Evolutionary conservation across 495 filamentous ascomycete species (phyloP).

Genomic region (Cercophora newfieldiana): DNA sequence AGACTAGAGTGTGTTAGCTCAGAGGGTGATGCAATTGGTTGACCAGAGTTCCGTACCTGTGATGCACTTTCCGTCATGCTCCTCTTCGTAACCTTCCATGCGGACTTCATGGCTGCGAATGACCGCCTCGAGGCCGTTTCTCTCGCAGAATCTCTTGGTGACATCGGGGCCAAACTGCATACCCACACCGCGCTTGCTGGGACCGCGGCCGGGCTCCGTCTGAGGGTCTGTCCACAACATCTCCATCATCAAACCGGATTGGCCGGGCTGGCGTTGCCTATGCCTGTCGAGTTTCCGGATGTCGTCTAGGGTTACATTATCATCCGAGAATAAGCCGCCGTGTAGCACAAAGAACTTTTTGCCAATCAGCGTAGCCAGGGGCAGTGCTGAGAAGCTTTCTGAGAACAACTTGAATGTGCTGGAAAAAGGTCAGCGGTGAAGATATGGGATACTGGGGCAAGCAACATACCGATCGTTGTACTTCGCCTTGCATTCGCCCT

Average conservation of each 20-base stretch:
- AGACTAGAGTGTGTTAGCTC: conserved; percentile 59
- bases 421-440: conserved; percentile 24
- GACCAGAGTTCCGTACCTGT: conserved; percentile 61
- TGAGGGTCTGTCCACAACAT: conserved; percentile 99
- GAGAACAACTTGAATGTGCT: conserved; percentile 94
- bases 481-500: conserved; percentile 96
- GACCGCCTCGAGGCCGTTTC: conserved; percentile 89
- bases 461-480: conserved; percentile 74
- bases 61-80: conserved; percentile 94
- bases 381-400: conserved; percentile 94
- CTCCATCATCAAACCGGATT: conserved; percentile 98
- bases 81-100: conserved; percentile 97
- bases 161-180: conserved; percentile 96
- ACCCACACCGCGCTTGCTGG: conserved; percentile 95
- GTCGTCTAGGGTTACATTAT: conserved; percentile 88
- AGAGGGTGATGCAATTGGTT: neutral
- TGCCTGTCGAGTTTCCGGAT: conserved; percentile 91
- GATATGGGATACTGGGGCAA: neutral
- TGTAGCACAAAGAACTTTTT: conserved; percentile 91
- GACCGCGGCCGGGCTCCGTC: conserved; percentile 76
- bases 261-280: conserved; percentile 92
- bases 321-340: conserved; percentile 96
- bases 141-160: conserved; percentile 95
- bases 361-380: conserved; percentile 89
- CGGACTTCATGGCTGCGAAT: conserved; percentile 97